These are phyloP conservation scores for Geranomyces michiganensis DNA, from an alignment of 192 early-diverging fungal genomes.

Conservation along the genomic window DNA sequence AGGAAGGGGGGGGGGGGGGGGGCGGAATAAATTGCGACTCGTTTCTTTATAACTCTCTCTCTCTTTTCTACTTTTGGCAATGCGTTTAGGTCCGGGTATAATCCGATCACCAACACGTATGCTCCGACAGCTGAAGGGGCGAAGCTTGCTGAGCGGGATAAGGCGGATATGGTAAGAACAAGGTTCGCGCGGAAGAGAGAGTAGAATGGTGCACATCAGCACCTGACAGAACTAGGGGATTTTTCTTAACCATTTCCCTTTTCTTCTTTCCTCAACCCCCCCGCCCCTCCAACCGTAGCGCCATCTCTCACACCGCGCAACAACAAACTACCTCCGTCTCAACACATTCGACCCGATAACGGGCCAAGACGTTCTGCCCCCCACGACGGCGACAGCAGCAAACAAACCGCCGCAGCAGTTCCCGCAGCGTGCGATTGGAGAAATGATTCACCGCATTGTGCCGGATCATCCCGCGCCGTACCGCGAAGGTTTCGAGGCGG, in stretches of 20 bases:
- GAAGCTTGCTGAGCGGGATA: conserved; percentile 38
- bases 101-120: conserved; percentile 51
- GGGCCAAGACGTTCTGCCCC: conserved; percentile 44
- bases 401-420: neutral
- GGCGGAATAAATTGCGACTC: neutral
- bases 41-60: neutral
- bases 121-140: conserved; percentile 29
- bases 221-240: neutral
- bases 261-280: conserved; percentile 10
- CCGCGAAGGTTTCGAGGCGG: conserved; percentile 4
- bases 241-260: neutral
- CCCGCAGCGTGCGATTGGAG: neutral
- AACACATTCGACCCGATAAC: conserved; percentile 53
- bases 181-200: too few species aligned
- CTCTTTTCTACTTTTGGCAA: neutral
- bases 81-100: conserved; percentile 42
- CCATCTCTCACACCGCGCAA: conserved; percentile 30
- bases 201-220: neutral
- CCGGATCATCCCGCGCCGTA: conserved; percentile 4
- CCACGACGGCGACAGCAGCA: too few species aligned
- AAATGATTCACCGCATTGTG: conserved; percentile 19
- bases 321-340: conserved; percentile 45
- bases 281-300: too few species aligned
- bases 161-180: conserved; percentile 41
- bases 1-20: neutral